Evolutionary conservation across 176 grass and related monocot species (phyloP), one percentile per base, ranked within the genome.

Genomic region (Cocos nucifera): DNA sequence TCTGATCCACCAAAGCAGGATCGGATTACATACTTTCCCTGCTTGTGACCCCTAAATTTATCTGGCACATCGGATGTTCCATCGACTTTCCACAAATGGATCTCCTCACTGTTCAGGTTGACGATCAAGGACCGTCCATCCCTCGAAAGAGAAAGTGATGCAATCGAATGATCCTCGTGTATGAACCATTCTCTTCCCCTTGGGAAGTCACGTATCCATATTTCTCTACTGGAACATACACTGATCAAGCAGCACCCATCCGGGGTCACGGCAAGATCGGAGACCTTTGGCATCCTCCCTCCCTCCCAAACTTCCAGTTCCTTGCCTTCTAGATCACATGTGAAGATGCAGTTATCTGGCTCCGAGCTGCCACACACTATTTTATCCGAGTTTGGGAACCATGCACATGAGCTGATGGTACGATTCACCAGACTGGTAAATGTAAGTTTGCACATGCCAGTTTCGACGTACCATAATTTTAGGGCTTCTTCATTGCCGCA

Each of bases 341-440:
- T 85, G 56, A 91, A 98, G 59, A 98, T 98, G 61, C 67, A 71
- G 28, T 90, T 97, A 62, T 72, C 59, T 44, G 79, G 73, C 17
- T 63, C 49, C 2, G 57, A 83, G 28, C 87, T 88, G 56, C 75
- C 76, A 72, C 87, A 98, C 30, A 98, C 84, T 66, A 98, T 87
- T 82, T 98, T 92, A 54, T 98, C 73, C 0, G 93, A 98, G 73
- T 66, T 75, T 48, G 93, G 93, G 67, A 98, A 98, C 93, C 93
- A 98, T 58, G 87, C 78, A 71, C 87, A 98, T 19, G 87, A 81
- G 72, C 70, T 80, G 71, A 97, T 85, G 19, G 78, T 62, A 49
- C 39, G 54, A 32, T 65, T 51, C 24, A 54, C 49, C 20, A 65
- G 63, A 56, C 59, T 50, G 26, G 62, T 62, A 71, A 92, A 85